A percentile compares a stretch with the other conserved stretches of the same genome.
Evolutionary conservation across 192 early-diverging fungal species (phyloP).

Genomic region (Backusella tarrabulga): DNA sequence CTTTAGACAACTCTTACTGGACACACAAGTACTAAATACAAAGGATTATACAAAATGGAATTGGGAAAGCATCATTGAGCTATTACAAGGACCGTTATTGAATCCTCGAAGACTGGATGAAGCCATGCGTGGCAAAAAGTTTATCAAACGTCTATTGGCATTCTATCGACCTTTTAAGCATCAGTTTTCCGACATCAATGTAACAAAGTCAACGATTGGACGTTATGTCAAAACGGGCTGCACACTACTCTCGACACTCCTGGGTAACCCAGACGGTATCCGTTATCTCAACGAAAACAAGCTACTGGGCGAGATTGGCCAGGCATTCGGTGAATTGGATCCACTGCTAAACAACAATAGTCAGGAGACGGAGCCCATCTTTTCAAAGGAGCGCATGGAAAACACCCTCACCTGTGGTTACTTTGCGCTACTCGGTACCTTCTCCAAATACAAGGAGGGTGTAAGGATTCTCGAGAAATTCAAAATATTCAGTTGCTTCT

Average conservation of each 20-base stretch:
- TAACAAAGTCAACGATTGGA: constrained; percentile 38
- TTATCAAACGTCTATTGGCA: constrained; percentile 66
- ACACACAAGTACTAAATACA: constrained; percentile 67
- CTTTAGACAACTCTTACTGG: constrained; percentile 64
- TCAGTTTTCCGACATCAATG: constrained; percentile 67
- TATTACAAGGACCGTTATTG: constrained; percentile 75
- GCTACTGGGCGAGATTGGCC: constrained; percentile 68
- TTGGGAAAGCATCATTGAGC: constrained; percentile 72
- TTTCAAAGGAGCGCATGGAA: constrained; percentile 75
- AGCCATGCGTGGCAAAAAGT: constrained; percentile 64
- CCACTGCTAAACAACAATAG: constrained; percentile 49
- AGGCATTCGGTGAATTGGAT: constrained; percentile 72
- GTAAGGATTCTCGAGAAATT: constrained; percentile 67
- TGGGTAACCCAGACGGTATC: constrained; percentile 62
- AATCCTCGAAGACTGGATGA: constrained; percentile 77
- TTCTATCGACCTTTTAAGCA: constrained; percentile 74
- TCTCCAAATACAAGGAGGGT: constrained; percentile 65
- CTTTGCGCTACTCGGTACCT: constrained; percentile 70
- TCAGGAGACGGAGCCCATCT: constrained; percentile 58
- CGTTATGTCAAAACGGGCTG: constrained; percentile 64
- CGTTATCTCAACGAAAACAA: constrained; percentile 69
- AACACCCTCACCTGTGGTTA: constrained; percentile 72
- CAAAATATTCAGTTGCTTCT: constrained; percentile 78
- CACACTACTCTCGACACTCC: constrained; percentile 64
- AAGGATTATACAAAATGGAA: constrained; percentile 81